phyloP scores from a whole-genome alignment of 805 yeast genomes.

The Saturnispora mendoncae region DNA sequence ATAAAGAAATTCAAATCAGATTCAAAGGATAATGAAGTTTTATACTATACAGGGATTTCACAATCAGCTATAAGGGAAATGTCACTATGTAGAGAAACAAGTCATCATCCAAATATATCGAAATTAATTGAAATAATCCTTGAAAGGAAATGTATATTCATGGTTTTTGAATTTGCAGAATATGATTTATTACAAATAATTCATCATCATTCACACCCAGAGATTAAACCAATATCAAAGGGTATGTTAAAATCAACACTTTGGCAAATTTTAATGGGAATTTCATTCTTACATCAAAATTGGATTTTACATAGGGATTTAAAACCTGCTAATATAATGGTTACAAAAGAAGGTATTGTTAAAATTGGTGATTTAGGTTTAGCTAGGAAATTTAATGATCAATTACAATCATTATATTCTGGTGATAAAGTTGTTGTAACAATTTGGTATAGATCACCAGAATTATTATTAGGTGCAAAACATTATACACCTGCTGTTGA shows the following conservation, averaged over 20 bases:
- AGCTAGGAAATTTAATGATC: conserved; percentile 80
- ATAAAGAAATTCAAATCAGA: conserved; percentile 95
- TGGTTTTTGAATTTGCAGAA: conserved; percentile 95
- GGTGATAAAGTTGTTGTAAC: conserved; percentile 97
- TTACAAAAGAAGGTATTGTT: conserved; percentile 77
- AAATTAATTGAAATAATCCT: conserved; percentile 72
- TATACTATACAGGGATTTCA: conserved; percentile 89
- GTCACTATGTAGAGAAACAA: conserved; percentile 84
- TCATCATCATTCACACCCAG: conserved; percentile 90
- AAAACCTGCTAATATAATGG: conserved; percentile 98
- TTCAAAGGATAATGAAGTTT: conserved; percentile 72
- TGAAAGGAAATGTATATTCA: conserved; percentile 83
- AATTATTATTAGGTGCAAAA: conserved; percentile 77
- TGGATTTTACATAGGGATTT: conserved; percentile 95
- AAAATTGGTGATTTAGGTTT: conserved; percentile 94
- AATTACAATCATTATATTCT: conserved; percentile 74
- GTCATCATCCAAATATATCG: conserved; percentile 64
- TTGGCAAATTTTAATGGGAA: conserved; percentile 91
- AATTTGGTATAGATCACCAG: conserved; percentile 96
- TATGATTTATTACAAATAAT: conserved; percentile 91
- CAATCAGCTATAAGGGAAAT: conserved; percentile 95
- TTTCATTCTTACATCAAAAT: conserved; percentile 84
- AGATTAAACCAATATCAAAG: conserved; percentile 68
- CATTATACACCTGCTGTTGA: conserved; percentile 92
- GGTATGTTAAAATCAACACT: conserved; percentile 71